These are phyloP conservation scores for Penicillium concentricum DNA, from an alignment of 2,329 filamentous ascomycete genomes.

Conservation along the genomic window DNA sequence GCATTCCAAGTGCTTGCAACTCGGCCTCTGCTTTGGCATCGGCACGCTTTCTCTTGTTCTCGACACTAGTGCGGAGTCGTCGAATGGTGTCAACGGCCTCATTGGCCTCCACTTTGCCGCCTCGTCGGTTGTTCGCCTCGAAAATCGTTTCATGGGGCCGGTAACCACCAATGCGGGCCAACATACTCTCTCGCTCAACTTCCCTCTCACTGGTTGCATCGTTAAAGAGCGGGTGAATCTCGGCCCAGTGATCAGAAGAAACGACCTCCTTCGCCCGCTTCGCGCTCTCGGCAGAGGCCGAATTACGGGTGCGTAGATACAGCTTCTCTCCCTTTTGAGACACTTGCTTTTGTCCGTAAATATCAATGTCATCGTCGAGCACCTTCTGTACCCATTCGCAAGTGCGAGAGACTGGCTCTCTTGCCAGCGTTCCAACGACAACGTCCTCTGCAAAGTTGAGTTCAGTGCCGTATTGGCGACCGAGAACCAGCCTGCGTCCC, in stretches of 20 bases:
- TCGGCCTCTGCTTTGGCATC: constrained; percentile 30
- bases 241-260: constrained; percentile 66
- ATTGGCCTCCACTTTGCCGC: constrained; percentile 69
- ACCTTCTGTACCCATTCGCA: constrained; percentile 83
- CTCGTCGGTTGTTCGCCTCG: constrained; percentile 77
- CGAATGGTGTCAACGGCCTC: constrained; percentile 56
- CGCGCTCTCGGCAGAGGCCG: constrained; percentile 85
- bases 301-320: constrained; percentile 84
- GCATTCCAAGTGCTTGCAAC: constrained; percentile 26
- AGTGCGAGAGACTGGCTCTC: constrained; percentile 70
- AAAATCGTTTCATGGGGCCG: constrained; percentile 94
- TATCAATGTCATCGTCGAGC: constrained; percentile 71
- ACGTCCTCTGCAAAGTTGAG: constrained; percentile 79
- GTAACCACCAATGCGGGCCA: constrained; percentile 84
- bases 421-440: constrained; percentile 72
- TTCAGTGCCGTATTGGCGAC: constrained; percentile 59
- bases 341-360: constrained; percentile 68
- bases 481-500: constrained; percentile 76
- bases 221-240: constrained; percentile 78
- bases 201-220: constrained; percentile 62
- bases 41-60: constrained; percentile 43
- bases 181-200: constrained; percentile 76
- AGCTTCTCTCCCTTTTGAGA: constrained; percentile 87
- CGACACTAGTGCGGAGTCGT: constrained; percentile 43
- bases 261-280: constrained; percentile 80